Evolutionary conservation across 139 green algal species (phyloP).

Genomic region (Volvox africanus): DNA sequence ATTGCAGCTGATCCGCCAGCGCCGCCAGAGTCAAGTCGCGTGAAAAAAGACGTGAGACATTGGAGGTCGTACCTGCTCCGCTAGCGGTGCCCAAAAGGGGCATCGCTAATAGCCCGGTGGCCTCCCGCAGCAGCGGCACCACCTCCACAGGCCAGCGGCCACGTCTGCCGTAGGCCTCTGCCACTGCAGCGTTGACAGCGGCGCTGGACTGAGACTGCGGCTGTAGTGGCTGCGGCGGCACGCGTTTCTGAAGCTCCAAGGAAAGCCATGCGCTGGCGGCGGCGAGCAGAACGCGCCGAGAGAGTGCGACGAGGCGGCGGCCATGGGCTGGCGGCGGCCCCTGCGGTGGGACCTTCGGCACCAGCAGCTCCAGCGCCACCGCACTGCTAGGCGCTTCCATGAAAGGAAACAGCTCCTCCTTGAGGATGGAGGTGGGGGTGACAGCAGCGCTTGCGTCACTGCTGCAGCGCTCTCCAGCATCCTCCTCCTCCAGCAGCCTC

Average conservation of each 20-base stretch:
- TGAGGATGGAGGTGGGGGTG: background rate
- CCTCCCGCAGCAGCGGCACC: background rate
- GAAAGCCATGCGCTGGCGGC: conserved; percentile 3
- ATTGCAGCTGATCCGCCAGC: background rate
- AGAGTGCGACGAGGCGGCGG: background rate
- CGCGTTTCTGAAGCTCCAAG: conserved; percentile 16
- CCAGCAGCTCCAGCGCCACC: background rate
- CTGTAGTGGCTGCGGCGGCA: background rate
- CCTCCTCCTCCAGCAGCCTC: background rate
- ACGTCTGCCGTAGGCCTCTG: background rate
- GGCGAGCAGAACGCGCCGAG: conserved; percentile 5
- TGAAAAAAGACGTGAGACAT: background rate
- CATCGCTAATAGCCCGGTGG: background rate
- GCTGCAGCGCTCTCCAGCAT: background rate
- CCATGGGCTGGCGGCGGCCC: background rate
- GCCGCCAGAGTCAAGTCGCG: background rate
- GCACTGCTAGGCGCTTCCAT: background rate
- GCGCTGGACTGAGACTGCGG: background rate
- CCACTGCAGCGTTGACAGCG: background rate
- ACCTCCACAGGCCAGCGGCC: background rate
- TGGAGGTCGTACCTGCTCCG: background rate
- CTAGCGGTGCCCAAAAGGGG: background rate
- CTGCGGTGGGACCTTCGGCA: background rate
- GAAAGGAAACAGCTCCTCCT: conserved; percentile 28
- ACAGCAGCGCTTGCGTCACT: background rate